Base-by-base conservation (phyloP, 1,139 yeast genomes). In the Geotrichum europaeum region DNA sequence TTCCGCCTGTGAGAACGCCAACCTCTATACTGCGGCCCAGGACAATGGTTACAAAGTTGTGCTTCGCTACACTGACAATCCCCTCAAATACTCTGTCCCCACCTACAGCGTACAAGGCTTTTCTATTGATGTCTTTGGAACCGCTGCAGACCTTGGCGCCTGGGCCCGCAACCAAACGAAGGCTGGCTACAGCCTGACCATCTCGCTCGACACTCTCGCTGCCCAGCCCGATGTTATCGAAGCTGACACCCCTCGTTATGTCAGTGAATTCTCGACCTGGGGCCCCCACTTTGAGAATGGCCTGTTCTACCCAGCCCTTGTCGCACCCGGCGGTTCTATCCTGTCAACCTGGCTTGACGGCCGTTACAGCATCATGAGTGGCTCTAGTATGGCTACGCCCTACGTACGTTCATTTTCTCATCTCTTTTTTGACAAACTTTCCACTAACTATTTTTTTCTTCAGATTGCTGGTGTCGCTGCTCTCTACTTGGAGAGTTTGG, bases 311-410 rank as follows among this genome's bases (percentile, higher is more conserved):
- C 69, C 69, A 30, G 55, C 62, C 3, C 50, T 66, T 50, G 34
- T 67, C 30, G 69, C 69, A 10, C 69, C 69, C 22, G 69, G 69
- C 30, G 66, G 66, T n/a, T 18, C 53, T 36, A 64, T 66, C 24
- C 63, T 45, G 45, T 66, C 68, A n/a, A 36, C 66, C 13, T 62
- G 57, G 52, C 30, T 45, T n/a, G 53, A 55, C 43, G 60, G 60
- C 25, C 36, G 50, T 7, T 66, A 61, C 58, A 57, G 56, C 15
- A 34, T 58, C 50, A 25, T 53, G n/a, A 58, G 64, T 51, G 69
- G 69, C 18, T 65, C 69, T 3, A 62, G 66, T 32, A 65, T 66
- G 59, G 64, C 69, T 30, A 49, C 65, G 22, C 69, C 69, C 4
- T 66, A 66, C n/a, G 58, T 54, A 55, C 6, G 60, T 57, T 18